These are phyloP conservation scores for Calonectria honghensis DNA, from an alignment of 2,329 filamentous ascomycete genomes.

Conservation along the genomic window DNA sequence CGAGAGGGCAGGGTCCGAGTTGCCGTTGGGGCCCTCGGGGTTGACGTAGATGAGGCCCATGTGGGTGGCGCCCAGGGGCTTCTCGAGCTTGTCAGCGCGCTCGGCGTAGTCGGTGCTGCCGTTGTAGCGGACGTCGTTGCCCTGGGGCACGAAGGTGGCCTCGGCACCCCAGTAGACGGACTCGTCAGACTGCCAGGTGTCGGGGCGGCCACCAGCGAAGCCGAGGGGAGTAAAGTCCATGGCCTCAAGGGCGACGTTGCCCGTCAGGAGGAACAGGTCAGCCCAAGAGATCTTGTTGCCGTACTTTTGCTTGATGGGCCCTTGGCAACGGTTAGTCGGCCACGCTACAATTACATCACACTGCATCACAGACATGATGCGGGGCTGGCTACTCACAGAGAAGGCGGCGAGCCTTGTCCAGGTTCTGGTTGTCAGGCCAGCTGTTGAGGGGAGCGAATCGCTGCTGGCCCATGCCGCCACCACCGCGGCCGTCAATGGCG, in stretches of 20 bases:
- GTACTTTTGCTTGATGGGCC: slow-evolving; percentile 90
- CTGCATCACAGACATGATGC: background rate
- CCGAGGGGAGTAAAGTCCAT: slow-evolving; percentile 86
- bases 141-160: slow-evolving; percentile 70
- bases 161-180: slow-evolving; percentile 86
- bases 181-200: slow-evolving; percentile 85
- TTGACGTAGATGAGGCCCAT: slow-evolving; percentile 91
- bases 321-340: background rate
- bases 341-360: background rate
- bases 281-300: slow-evolving; percentile 89
- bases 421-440: slow-evolving; percentile 86
- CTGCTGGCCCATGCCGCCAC: slow-evolving; percentile 84
- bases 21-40: slow-evolving; percentile 84
- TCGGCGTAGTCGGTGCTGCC: slow-evolving; percentile 59
- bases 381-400: slow-evolving; percentile 64
- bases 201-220: slow-evolving; percentile 82
- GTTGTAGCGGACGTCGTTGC: slow-evolving; percentile 82
- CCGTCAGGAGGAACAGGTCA: slow-evolving; percentile 81
- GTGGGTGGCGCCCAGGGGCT: slow-evolving; percentile 78
- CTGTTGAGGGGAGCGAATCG: slow-evolving; percentile 88
- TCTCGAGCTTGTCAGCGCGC: slow-evolving; percentile 68
- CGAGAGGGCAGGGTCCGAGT: slow-evolving; percentile 80
- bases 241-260: slow-evolving; percentile 85
- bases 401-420: slow-evolving; percentile 88
- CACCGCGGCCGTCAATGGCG: slow-evolving; percentile 83